Evolutionary conservation across 2,329 filamentous ascomycete genomes (phyloP).

Genomic region (Cladophialophora psammophila): DNA sequence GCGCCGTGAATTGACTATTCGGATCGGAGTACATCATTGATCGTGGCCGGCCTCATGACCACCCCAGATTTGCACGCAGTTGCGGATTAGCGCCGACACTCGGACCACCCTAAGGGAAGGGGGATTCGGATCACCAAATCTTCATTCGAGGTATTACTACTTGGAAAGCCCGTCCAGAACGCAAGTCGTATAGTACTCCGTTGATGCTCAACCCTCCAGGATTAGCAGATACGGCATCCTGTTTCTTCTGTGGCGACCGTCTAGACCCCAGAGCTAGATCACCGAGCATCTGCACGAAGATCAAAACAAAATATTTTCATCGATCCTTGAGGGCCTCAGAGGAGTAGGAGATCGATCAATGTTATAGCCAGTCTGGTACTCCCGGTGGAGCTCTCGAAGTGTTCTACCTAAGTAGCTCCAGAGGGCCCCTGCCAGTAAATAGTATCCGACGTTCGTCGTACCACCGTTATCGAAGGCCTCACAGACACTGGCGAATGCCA

Average conservation of each 20-base stretch:
- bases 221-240: neutral
- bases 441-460: neutral
- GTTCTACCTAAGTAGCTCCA: neutral
- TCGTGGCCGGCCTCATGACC: conserved; percentile 34
- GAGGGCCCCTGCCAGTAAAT: neutral
- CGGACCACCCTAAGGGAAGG: conserved; percentile 12
- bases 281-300: neutral
- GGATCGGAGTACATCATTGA: conserved; percentile 24
- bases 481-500: neutral
- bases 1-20: conserved; percentile 15
- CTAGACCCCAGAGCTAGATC: neutral
- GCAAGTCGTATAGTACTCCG: neutral
- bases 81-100: conserved; percentile 30
- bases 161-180: conserved; percentile 4
- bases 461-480: neutral
- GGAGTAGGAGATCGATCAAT: neutral
- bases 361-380: neutral
- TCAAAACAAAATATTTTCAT: neutral
- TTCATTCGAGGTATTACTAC: neutral
- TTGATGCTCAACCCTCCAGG: neutral
- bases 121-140: conserved; percentile 1
- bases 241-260: neutral
- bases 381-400: neutral
- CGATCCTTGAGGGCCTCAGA: neutral
- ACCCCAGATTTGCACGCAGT: conserved; percentile 36